Evolutionary conservation across 441 rosid genomes (phyloP), one percentile per base, ranked within the genome.

Genomic region (Jatropha multifida): DNA sequence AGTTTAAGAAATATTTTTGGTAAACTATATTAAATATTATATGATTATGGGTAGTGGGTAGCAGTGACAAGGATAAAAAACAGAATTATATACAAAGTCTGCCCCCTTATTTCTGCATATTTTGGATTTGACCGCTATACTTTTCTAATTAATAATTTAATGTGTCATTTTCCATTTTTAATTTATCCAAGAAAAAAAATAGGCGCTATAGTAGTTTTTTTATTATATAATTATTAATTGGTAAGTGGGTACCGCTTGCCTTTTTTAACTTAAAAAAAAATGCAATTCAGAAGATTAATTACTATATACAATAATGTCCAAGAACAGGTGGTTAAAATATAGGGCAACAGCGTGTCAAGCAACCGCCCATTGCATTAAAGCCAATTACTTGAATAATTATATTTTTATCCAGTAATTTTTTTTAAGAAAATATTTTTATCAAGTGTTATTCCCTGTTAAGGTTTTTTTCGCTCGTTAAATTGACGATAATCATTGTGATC

Each of bases 21-120:
- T 32, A 32, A 32, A 32, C 32, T 32, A 32, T 32, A 32, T 32
- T 32, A 32, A 32, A 32, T 32, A 32, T 32, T 54, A 13, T 52
- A 52, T 52, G 14, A 0, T 4, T 1, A 52, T 13, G 7, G 14
- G 20, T 52, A 15, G n/a, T 52, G n/a, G 58, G 5, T 52, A 15
- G 58, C 4, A 17, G n/a, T 52, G 58, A 17, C 1, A 52, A 13
- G 58, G 58, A 52, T 52, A 4, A 2, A 48, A 48, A 48, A 48
- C 2, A 11, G 3, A 48, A 42, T 42, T 11, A 48, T 9, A 9
- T 48, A 48, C 51, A 87, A 46, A 87, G 80, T 7, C 88, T 87
- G 4, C 90, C 3, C 6, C 58, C 58, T 17, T 52, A 15, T 17
- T 52, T 52, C 5, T 52, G 2, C 58, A 52, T 17, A 13, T 26